phyloP scores from a whole-genome alignment of 2,329 filamentous ascomycete species.

The Aureobasidium lini region DNA sequence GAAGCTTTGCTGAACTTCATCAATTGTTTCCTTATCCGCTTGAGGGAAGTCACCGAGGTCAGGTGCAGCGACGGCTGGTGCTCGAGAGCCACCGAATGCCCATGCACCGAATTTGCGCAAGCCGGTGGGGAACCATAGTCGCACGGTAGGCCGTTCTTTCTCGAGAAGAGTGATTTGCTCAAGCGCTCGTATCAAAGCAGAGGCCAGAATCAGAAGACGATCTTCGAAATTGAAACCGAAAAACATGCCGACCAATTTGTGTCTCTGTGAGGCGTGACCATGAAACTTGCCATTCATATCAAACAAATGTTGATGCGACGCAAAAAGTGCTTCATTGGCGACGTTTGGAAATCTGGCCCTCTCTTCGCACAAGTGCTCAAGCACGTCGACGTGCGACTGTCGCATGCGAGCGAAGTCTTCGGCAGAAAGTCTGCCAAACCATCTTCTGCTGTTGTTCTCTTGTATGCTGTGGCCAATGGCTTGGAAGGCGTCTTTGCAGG shows the following conservation, averaged over 20 bases:
- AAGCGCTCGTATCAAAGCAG: neutral
- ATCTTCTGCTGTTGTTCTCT: constrained; percentile 12
- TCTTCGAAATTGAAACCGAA: constrained; percentile 14
- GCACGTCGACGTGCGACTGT: neutral
- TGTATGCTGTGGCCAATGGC: constrained; percentile 8
- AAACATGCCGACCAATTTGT: constrained; percentile 11
- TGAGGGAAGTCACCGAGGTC: neutral
- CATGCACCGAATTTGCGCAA: constrained; percentile 8
- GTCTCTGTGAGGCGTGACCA: neutral
- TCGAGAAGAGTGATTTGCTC: constrained; percentile 5
- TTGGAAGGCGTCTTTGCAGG: neutral
- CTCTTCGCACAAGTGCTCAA: neutral
- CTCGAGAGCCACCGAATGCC: neutral
- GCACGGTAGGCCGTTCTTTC: neutral
- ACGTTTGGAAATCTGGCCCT: neutral
- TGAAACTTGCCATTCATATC: constrained; percentile 5
- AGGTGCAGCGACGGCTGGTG: neutral
- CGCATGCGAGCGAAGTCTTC: constrained; percentile 6
- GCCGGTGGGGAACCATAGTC: constrained; percentile 7
- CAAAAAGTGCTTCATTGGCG: constrained; percentile 12
- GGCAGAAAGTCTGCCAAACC: constrained; percentile 12
- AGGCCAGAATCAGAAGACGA: constrained; percentile 6
- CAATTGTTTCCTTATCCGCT: constrained; percentile 6
- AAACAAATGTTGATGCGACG: constrained; percentile 6
- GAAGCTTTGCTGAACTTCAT: constrained; percentile 8